These are phyloP conservation scores for Neonectria ditissima DNA, from an alignment of 2,329 filamentous ascomycete genomes.

Conservation along the genomic window DNA sequence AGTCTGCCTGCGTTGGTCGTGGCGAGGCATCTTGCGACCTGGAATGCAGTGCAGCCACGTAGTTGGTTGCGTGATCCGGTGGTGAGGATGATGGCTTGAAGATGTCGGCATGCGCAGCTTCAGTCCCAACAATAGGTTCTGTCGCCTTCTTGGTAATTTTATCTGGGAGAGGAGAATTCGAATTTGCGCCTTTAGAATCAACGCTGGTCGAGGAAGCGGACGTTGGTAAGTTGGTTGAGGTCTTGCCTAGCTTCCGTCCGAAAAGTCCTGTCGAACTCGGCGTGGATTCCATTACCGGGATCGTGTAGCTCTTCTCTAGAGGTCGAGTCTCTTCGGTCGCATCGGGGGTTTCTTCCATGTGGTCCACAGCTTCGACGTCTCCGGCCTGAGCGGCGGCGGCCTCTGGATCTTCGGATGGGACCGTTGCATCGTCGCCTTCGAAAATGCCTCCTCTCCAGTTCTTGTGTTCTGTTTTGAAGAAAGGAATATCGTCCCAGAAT, in stretches of 20 bases:
- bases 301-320: constrained; percentile 68
- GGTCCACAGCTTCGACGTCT: constrained; percentile 61
- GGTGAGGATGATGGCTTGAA: constrained; percentile 68
- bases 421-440: constrained; percentile 64
- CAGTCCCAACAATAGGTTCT: constrained; percentile 74
- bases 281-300: constrained; percentile 57
- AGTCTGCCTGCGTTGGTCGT: constrained; percentile 55
- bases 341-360: constrained; percentile 56
- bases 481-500: constrained; percentile 96
- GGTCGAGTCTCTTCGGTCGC: constrained; percentile 55
- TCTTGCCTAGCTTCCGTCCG: constrained; percentile 60
- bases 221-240: constrained; percentile 45
- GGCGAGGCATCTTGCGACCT: constrained; percentile 69
- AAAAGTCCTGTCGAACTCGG: constrained; percentile 58
- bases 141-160: constrained; percentile 61
- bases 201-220: constrained; percentile 62
- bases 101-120: constrained; percentile 74
- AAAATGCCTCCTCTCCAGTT: constrained; percentile 88
- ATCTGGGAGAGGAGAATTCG: constrained; percentile 51
- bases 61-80: constrained; percentile 70
- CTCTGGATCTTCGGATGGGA: constrained; percentile 37
- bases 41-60: constrained; percentile 76
- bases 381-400: constrained; percentile 53
- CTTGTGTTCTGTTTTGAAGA: constrained; percentile 84
- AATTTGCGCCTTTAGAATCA: constrained; percentile 57